Percentiles rank a stretch among this genome's conserved stretches.
phyloP scores from a whole-genome alignment of 441 rosid species.

The Hura crepitans region DNA sequence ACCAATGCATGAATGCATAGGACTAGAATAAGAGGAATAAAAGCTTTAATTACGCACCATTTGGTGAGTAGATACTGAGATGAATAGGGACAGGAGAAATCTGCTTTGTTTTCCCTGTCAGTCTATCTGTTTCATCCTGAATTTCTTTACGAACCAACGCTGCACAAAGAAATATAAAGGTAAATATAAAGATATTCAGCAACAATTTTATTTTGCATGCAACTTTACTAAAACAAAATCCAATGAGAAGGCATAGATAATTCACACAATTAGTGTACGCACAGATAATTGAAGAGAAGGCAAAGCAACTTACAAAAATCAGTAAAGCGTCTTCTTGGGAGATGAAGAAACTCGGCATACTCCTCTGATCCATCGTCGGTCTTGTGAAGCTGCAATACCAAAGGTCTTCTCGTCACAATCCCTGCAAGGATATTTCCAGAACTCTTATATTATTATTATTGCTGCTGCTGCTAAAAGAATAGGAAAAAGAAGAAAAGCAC shows the following conservation, averaged over 20 bases:
- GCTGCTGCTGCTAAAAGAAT: not conserved
- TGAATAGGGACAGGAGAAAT: slow-evolving; percentile 89
- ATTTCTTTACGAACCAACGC: slow-evolving; percentile 76
- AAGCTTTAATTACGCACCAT: slow-evolving; percentile 40
- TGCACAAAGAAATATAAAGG: slow-evolving; percentile 20
- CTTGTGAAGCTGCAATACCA: slow-evolving; percentile 77
- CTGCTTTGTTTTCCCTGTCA: slow-evolving; percentile 76
- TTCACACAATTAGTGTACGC: not conserved
- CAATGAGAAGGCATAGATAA: not conserved
- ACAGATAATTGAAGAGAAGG: not conserved
- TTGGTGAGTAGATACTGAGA: slow-evolving; percentile 80
- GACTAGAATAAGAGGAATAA: not conserved
- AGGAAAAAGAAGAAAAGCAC: slow-evolving; percentile 1
- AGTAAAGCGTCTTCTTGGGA: slow-evolving; percentile 51
- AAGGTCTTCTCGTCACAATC: slow-evolving; percentile 78
- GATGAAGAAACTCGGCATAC: slow-evolving; percentile 79
- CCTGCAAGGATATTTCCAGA: slow-evolving; percentile 36
- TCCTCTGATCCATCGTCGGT: slow-evolving; percentile 56
- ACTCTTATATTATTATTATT: not conserved
- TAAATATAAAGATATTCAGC: not conserved
- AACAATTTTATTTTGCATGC: not conserved
- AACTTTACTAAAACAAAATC: too few relatives aligned
- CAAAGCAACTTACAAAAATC: slow-evolving; percentile 46
- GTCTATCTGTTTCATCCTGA: slow-evolving; percentile 78
- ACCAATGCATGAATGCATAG: not conserved